These are phyloP conservation scores for Brassica rapa DNA, from an alignment of 345 rosid species.

Conservation along the genomic window DNA sequence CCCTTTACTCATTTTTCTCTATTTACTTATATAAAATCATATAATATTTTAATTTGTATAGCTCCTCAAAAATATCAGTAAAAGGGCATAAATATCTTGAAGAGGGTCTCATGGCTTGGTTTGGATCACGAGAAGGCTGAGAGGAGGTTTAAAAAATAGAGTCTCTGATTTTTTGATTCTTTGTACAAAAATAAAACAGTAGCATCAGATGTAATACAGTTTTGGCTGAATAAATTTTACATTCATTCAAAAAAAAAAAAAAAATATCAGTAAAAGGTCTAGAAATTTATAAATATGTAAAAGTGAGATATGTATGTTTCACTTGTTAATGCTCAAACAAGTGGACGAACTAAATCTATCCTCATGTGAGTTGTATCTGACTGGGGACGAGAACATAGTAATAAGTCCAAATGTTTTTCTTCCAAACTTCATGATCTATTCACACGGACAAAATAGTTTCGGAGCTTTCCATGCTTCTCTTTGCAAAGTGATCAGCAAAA, in stretches of 20 bases:
- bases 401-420: slow-evolving; percentile 20
- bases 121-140: too few relatives aligned
- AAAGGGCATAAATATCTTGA: too few relatives aligned
- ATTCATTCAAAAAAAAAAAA: too few relatives aligned
- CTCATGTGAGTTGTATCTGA: slow-evolving; percentile 24
- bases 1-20: neutral
- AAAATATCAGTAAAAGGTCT: neutral
- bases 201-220: too few relatives aligned
- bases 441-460: slow-evolving; percentile 13
- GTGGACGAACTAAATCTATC: slow-evolving; percentile 4
- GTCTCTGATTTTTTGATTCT: too few relatives aligned
- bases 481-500: neutral
- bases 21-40: neutral
- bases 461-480: neutral
- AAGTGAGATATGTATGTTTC: neutral
- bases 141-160: too few relatives aligned
- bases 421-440: slow-evolving; percentile 21
- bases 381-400: slow-evolving; percentile 18
- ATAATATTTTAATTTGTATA: neutral
- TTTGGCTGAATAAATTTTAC: too few relatives aligned
- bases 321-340: slow-evolving; percentile 6
- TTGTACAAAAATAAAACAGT: too few relatives aligned
- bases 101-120: too few relatives aligned
- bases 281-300: neutral
- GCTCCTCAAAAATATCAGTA: neutral